Evolutionary conservation across 176 grass and related monocot genomes (phyloP).

Genomic region (Tuctoria greenei): DNA sequence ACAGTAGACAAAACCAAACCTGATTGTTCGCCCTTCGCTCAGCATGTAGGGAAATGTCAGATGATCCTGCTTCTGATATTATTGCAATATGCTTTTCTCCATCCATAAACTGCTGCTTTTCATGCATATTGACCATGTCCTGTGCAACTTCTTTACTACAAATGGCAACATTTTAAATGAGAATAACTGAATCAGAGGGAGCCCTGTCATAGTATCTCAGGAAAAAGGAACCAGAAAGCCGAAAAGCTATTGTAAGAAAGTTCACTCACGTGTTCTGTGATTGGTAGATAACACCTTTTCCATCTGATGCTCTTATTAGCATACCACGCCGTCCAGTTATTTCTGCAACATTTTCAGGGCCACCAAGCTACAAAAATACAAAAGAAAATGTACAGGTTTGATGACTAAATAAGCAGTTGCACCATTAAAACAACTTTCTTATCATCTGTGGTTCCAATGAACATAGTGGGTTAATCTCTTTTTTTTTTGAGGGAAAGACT

Average conservation of each 20-base stretch:
- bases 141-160: constrained; percentile 82
- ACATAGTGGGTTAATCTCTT: background rate
- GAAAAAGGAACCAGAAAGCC: constrained; percentile 18
- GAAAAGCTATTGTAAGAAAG: constrained; percentile 28
- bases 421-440: constrained; percentile 1
- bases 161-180: background rate
- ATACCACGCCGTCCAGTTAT: constrained; percentile 90
- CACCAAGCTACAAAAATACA: constrained; percentile 68
- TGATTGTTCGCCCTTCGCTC: constrained; percentile 78
- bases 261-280: constrained; percentile 64
- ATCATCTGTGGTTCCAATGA: background rate
- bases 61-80: constrained; percentile 96
- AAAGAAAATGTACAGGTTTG: background rate
- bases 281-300: constrained; percentile 92
- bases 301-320: constrained; percentile 72
- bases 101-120: constrained; percentile 90
- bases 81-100: constrained; percentile 82
- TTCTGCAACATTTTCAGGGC: constrained; percentile 94
- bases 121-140: constrained; percentile 98
- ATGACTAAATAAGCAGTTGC: constrained; percentile 30
- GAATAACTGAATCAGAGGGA: background rate
- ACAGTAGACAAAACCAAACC: constrained; percentile 37
- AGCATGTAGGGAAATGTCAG: constrained; percentile 91
- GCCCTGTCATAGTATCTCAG: background rate
- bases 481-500: no score